Percentiles rank a stretch among this genome's conserved stretches.
Evolutionary conservation across 371 early-diverging fungal species (phyloP).

Genomic region (Haplosporangium sp.): DNA sequence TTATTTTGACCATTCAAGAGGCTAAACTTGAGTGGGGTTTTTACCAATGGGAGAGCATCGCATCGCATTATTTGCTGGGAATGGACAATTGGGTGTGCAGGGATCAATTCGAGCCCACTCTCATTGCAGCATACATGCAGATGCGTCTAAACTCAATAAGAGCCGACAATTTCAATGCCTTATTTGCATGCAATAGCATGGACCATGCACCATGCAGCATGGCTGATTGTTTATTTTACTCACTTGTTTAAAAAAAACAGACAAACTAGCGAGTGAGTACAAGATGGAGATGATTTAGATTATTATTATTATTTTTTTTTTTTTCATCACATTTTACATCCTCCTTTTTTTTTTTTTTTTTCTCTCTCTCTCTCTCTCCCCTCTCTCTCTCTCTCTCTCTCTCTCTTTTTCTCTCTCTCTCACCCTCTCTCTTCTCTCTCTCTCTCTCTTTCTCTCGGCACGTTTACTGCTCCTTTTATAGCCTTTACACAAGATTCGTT

Average conservation of each 20-base stretch:
- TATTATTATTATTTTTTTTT: no score
- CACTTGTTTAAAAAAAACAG: no score
- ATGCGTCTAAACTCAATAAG: conserved; percentile 7
- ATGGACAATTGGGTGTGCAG: conserved; percentile 24
- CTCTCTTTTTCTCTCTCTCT: not conserved
- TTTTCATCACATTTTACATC: no score
- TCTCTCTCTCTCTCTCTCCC: not conserved
- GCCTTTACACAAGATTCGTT: not conserved
- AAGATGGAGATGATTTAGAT: no score
- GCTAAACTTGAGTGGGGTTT: not conserved
- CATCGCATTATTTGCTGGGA: conserved; percentile 46
- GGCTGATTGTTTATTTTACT: not conserved
- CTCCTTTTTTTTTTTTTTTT: no score
- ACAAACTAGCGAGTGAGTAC: not conserved
- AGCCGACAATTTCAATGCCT: conserved; percentile 3
- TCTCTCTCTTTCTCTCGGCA: not conserved
- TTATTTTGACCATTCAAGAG: not conserved
- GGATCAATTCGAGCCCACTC: conserved; percentile 26
- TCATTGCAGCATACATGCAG: not conserved
- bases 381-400: not conserved
- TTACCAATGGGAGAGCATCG: not conserved
- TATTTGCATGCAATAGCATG: not conserved
- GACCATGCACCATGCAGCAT: conserved; percentile 13
- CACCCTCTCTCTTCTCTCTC: not conserved
- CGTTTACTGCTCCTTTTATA: not conserved